phyloP scores from a whole-genome alignment of 2,329 filamentous ascomycete species.

The Beauveria brongniartii region DNA sequence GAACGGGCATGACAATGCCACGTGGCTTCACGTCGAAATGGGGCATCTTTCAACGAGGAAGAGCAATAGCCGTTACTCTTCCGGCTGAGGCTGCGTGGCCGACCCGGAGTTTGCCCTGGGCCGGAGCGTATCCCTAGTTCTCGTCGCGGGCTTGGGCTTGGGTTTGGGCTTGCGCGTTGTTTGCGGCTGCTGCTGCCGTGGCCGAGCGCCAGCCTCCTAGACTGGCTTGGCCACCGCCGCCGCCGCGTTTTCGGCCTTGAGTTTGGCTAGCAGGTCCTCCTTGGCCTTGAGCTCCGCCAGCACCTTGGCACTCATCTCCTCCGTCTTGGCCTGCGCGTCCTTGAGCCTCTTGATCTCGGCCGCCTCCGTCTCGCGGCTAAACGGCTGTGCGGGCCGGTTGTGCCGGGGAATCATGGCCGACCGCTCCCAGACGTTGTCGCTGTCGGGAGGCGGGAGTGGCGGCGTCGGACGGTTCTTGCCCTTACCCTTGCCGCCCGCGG shows the following conservation, averaged over 20 bases:
- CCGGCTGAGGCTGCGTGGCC: neutral
- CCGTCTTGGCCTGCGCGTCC: conserved; percentile 57
- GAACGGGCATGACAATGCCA: neutral
- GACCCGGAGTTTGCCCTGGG: neutral
- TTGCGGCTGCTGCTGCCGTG: neutral
- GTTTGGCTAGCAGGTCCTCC: conserved; percentile 50
- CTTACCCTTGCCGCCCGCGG: conserved; percentile 41
- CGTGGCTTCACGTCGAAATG: no score
- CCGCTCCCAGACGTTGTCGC: conserved; percentile 52
- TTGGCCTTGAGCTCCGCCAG: conserved; percentile 55
- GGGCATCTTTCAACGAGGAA: neutral
- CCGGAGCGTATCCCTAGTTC: neutral
- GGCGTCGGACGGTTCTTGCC: conserved; percentile 33
- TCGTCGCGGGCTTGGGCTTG: neutral
- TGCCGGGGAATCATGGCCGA: conserved; percentile 67
- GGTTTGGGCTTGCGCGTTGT: conserved; percentile 1
- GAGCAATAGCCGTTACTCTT: neutral
- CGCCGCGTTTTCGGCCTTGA: conserved; percentile 53
- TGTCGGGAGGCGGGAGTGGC: conserved; percentile 27
- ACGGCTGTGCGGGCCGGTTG: conserved; percentile 61
- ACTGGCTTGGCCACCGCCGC: conserved; percentile 24
- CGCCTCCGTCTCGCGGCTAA: conserved; percentile 62
- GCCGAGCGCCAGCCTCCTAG: conserved; percentile 16
- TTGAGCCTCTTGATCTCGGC: conserved; percentile 52
- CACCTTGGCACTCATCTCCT: conserved; percentile 50